These are phyloP conservation scores for Millerago galiae DNA, from an alignment of 805 yeast species.

Conservation along the genomic window DNA sequence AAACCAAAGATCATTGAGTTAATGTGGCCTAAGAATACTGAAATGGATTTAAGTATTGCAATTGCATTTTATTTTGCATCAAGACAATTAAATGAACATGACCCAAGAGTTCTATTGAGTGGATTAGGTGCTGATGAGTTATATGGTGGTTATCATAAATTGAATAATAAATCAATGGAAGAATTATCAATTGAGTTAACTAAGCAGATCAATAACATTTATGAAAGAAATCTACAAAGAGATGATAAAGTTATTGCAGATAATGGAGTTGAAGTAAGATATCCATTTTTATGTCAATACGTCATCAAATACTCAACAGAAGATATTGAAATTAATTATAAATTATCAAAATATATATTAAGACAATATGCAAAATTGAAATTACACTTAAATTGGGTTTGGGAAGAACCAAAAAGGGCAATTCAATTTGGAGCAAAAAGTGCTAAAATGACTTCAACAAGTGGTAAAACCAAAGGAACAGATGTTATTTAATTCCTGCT, in stretches of 20 bases:
- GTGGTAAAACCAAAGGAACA: constrained; percentile 69
- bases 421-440: constrained; percentile 95
- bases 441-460: constrained; percentile 80
- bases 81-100: constrained; percentile 31
- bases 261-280: constrained; percentile 88
- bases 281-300: constrained; percentile 70
- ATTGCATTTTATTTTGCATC: constrained; percentile 93
- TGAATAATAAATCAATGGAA: constrained; percentile 39
- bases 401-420: constrained; percentile 81
- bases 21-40: constrained; percentile 82
- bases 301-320: constrained; percentile 46
- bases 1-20: constrained; percentile 49
- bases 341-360: constrained; percentile 49
- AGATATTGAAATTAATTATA: constrained; percentile 43
- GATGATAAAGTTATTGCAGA: constrained; percentile 83
- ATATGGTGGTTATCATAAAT: constrained; percentile 93
- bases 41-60: constrained; percentile 94
- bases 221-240: constrained; percentile 77
- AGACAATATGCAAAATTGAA: constrained; percentile 50
- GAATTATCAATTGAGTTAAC: constrained; percentile 54
- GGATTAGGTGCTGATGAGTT: constrained; percentile 98
- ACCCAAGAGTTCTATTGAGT: constrained; percentile 60
- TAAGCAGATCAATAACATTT: constrained; percentile 65
- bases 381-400: constrained; percentile 47
- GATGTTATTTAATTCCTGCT: constrained; percentile 30